Percentiles rank a stretch among this genome's conserved stretches.
phyloP scores from a whole-genome alignment of 2,329 filamentous ascomycete species.

The Ophiostoma perfectum region DNA sequence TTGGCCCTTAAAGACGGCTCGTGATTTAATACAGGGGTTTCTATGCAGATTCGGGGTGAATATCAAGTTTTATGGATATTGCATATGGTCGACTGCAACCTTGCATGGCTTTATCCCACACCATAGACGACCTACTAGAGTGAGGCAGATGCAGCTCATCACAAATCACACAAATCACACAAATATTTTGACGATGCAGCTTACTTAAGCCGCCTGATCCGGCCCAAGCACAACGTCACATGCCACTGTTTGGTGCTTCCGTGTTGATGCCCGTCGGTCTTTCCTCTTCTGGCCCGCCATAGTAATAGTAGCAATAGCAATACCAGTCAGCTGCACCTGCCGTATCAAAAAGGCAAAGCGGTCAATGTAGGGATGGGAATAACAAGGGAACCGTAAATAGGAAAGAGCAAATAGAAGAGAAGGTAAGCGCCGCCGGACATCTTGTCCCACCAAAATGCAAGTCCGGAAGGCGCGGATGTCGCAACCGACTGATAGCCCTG shows the following conservation, averaged over 20 bases:
- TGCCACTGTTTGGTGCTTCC: background rate
- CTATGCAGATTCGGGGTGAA: too few species aligned
- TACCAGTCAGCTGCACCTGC: background rate
- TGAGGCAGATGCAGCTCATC: background rate
- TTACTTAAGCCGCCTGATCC: background rate
- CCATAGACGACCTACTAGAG: background rate
- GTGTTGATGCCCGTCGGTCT: conserved; percentile 2
- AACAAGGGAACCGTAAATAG: background rate
- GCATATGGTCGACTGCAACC: too few species aligned
- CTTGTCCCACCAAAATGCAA: conserved; percentile 12
- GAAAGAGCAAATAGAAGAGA: conserved; percentile 1
- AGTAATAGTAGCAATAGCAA: background rate
- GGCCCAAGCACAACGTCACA: background rate
- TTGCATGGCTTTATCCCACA: too few species aligned
- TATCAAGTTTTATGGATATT: too few species aligned
- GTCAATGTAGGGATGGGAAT: background rate
- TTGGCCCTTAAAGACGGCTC: too few species aligned
- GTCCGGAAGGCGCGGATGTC: conserved; percentile 14
- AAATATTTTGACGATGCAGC: background rate
- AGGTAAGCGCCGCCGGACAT: background rate
- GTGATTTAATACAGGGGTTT: too few species aligned
- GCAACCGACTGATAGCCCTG: conserved; percentile 2
- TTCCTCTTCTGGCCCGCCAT: background rate
- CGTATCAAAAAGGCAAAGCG: background rate
- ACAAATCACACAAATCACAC: background rate